Percentiles rank a stretch among this genome's conserved stretches.
These are phyloP conservation scores for Boletus tylopilopsis DNA, from an alignment of 768 basidiomycete genomes.

Conservation along the genomic window DNA sequence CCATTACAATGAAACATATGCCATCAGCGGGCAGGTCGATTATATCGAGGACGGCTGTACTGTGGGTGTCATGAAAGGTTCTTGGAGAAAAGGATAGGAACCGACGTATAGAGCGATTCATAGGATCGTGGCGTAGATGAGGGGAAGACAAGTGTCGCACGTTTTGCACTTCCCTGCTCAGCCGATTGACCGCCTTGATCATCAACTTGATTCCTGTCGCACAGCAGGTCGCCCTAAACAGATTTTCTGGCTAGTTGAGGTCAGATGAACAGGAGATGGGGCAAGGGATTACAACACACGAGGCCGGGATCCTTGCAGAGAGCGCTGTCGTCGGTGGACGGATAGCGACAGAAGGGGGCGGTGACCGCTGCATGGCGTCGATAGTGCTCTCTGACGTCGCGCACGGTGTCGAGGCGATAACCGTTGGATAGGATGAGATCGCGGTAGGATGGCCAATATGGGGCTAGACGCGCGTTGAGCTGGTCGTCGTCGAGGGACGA, in stretches of 20 bases:
- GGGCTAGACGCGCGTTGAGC: conserved; percentile 54
- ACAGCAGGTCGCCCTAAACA: conserved; percentile 63
- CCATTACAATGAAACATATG: conserved; percentile 72
- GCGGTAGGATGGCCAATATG: conserved; percentile 60
- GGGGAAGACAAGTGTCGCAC: conserved; percentile 54
- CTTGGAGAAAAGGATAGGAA: conserved; percentile 11
- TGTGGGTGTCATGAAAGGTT: conserved; percentile 6
- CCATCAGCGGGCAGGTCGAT: conserved; percentile 50
- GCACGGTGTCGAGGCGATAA: conserved; percentile 63
- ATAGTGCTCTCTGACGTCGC: conserved; percentile 63
- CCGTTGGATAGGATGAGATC: conserved; percentile 46
- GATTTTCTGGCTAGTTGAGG: conserved; percentile 54
- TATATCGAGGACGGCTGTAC: conserved; percentile 60
- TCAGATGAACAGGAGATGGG: conserved; percentile 6
- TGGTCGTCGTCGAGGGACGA: conserved; percentile 52
- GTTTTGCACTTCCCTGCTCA: conserved; percentile 60
- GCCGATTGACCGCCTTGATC: conserved; percentile 63
- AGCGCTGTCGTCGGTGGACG: conserved; percentile 45
- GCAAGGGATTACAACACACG: conserved; percentile 36
- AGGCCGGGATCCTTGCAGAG: conserved; percentile 71
- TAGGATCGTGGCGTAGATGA: conserved; percentile 51
- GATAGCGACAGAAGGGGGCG: too few relatives aligned
- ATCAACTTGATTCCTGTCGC: conserved; percentile 52
- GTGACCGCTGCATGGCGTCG: conserved; percentile 23
- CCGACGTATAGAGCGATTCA: conserved; percentile 78